These are phyloP conservation scores for Tolypocladium capitatum DNA, from an alignment of 2,329 filamentous ascomycete species.

Conservation along the genomic window DNA sequence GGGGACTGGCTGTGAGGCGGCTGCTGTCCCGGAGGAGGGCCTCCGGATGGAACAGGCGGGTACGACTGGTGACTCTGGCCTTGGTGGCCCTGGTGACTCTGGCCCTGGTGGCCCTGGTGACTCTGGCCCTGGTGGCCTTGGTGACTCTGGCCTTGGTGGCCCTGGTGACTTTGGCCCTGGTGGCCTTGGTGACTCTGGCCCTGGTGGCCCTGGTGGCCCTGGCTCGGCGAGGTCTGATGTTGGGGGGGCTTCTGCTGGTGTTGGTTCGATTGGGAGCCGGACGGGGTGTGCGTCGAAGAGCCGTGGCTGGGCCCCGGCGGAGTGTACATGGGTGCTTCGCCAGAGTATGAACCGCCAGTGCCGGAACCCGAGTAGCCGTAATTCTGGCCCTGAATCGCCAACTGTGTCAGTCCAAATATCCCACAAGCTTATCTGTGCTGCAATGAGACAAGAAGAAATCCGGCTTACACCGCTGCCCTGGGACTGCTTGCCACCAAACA, in stretches of 20 bases:
- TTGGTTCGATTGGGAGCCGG: conserved; percentile 16
- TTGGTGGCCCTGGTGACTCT: conserved; percentile 5
- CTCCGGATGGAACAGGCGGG: conserved; percentile 6
- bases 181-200: conserved; percentile 7
- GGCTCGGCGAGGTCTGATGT: conserved; percentile 10
- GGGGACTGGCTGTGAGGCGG: conserved; percentile 7
- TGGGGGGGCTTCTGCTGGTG: conserved; percentile 14
- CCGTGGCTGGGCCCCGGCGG: conserved; percentile 17
- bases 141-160: conserved; percentile 2
- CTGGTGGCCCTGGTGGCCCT: conserved; percentile 7
- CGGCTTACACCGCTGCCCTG: conserved; percentile 16
- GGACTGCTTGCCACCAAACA: conserved; percentile 34
- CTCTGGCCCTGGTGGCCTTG: conserved; percentile 5
- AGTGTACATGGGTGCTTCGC: conserved; percentile 41
- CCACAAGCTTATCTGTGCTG: background rate
- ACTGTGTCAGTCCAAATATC: conserved; percentile 5
- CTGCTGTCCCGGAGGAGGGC: conserved; percentile 5
- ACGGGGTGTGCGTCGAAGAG: conserved; percentile 11
- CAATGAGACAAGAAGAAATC: background rate
- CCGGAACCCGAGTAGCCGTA: conserved; percentile 51
- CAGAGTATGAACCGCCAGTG: conserved; percentile 43
- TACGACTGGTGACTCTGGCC: conserved; percentile 9
- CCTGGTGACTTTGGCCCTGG: conserved; percentile 1
- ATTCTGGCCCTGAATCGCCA: conserved; percentile 30
- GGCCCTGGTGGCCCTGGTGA: conserved; percentile 5